Conservation (phyloP, 805 yeast species). For the Sugiyamaella chiloensis region DNA sequence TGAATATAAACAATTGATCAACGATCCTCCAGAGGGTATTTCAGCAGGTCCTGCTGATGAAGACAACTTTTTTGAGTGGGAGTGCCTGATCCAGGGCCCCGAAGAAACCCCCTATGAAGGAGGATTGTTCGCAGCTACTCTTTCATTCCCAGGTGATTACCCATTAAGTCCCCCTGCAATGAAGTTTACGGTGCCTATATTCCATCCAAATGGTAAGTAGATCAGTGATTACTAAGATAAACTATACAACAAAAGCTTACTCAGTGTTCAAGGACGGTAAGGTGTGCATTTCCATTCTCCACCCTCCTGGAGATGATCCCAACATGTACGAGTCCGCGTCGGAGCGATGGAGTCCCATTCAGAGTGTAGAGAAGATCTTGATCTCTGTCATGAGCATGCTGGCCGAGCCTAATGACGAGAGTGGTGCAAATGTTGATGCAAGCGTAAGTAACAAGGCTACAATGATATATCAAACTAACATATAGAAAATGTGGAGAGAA, state of each 20-base stretch:
- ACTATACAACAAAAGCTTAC: background rate
- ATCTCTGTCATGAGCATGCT: constrained; percentile 93
- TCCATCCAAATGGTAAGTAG: constrained; percentile 73
- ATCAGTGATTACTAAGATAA: background rate
- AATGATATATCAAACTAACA: background rate
- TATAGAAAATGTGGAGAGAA: constrained; percentile 86
- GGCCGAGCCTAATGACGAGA: constrained; percentile 91
- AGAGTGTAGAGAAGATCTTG: constrained; percentile 93
- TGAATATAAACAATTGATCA: constrained; percentile 81
- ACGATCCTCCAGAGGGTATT: constrained; percentile 92
- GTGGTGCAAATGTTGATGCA: constrained; percentile 86
- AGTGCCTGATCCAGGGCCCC: constrained; percentile 81
- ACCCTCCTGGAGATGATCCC: constrained; percentile 97
- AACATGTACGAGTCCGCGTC: constrained; percentile 92
- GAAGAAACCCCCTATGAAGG: constrained; percentile 80
- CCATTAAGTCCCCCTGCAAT: constrained; percentile 80
- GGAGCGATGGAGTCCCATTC: constrained; percentile 98
- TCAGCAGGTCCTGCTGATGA: constrained; percentile 87
- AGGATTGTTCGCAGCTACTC: constrained; percentile 77
- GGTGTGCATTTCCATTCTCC: constrained; percentile 92
- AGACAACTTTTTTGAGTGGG: constrained; percentile 75
- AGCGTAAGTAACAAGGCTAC: constrained; percentile 30
- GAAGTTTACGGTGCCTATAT: constrained; percentile 71
- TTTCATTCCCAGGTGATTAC: constrained; percentile 72
- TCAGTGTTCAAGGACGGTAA: constrained; percentile 83